Percentiles rank a stretch among this genome's conserved stretches.
phyloP scores from a whole-genome alignment of 306 rosid genomes.

The Dryas alaskensis region DNA sequence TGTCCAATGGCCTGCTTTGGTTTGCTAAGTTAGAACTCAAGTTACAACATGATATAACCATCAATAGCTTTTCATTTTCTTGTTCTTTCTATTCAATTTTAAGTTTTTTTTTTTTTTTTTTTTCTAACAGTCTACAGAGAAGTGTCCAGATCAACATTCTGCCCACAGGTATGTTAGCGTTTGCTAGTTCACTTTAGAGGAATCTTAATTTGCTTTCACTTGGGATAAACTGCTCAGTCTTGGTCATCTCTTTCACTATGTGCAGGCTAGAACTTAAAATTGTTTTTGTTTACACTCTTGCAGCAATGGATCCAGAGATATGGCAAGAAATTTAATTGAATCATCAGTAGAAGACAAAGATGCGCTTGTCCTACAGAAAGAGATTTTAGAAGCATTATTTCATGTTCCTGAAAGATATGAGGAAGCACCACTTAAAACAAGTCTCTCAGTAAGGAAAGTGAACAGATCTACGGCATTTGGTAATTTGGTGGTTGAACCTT shows the following conservation, averaged over 20 bases:
- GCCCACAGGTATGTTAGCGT: slow-evolving; percentile 27
- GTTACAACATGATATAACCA: neutral
- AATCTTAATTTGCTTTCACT: neutral
- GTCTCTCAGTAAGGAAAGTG: neutral
- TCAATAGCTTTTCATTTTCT: slow-evolving; percentile 2
- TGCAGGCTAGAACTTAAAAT: neutral
- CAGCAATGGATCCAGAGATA: slow-evolving; percentile 16
- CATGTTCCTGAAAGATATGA: slow-evolving; percentile 32
- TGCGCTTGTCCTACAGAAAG: slow-evolving; percentile 25
- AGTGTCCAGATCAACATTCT: slow-evolving; percentile 19
- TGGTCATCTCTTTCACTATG: neutral
- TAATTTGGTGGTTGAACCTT: slow-evolving; percentile 15
- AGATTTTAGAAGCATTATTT: slow-evolving; percentile 37
- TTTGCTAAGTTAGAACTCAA: neutral
- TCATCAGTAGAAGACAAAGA: slow-evolving; percentile 17
- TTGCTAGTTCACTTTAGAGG: slow-evolving; percentile 1
- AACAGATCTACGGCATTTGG: slow-evolving; percentile 18
- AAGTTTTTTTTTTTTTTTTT: neutral
- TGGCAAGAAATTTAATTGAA: slow-evolving; percentile 7
- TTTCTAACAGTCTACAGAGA: slow-evolving; percentile 25
- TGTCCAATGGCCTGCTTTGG: too few species aligned
- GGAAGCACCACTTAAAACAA: slow-evolving; percentile 23
- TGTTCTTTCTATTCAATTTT: slow-evolving; percentile 12
- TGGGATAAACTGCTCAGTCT: neutral
- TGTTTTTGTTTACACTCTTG: slow-evolving; percentile 15